phyloP scores from a whole-genome alignment of 495 filamentous ascomycete genomes.

The Podospora pseudoanserina region DNA sequence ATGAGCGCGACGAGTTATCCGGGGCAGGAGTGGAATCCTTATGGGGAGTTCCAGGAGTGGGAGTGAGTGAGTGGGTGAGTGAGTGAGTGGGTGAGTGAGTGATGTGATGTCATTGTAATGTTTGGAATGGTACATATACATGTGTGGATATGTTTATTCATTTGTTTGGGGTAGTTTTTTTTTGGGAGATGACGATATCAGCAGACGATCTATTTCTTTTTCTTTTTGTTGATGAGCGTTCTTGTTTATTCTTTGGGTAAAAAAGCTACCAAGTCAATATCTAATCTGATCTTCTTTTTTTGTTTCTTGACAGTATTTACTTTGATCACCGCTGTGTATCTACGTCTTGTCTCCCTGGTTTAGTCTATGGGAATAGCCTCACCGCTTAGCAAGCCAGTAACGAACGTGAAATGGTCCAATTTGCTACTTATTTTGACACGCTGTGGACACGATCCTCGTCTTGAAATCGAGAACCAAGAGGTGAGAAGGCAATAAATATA shows the following conservation, averaged over 20 bases:
- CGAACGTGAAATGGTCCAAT: too few relatives aligned
- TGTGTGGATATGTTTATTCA: not conserved
- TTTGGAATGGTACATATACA: not conserved
- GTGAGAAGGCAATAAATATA: too few relatives aligned
- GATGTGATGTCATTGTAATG: not conserved
- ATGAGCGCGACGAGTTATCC: slow-evolving; percentile 81
- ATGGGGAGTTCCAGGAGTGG: slow-evolving; percentile 34
- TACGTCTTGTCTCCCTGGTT: not conserved
- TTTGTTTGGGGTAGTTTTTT: not conserved
- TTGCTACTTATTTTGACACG: too few relatives aligned
- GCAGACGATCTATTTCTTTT: not conserved
- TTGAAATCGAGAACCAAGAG: too few relatives aligned
- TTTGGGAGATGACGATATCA: not conserved
- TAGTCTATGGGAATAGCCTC: not conserved
- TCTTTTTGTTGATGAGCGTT: not conserved
- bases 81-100: not conserved
- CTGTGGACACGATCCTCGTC: too few relatives aligned
- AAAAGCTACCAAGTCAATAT: not conserved
- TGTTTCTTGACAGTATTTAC: not conserved
- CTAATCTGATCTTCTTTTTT: not conserved
- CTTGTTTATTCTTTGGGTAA: not conserved
- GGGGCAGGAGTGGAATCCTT: slow-evolving; percentile 78
- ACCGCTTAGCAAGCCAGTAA: too few relatives aligned
- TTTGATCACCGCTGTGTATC: too few relatives aligned
- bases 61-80: slow-evolving; percentile 7